Evolutionary conservation across 2,329 filamentous ascomycete genomes (phyloP).

Genomic region (Nemania bipapillata): DNA sequence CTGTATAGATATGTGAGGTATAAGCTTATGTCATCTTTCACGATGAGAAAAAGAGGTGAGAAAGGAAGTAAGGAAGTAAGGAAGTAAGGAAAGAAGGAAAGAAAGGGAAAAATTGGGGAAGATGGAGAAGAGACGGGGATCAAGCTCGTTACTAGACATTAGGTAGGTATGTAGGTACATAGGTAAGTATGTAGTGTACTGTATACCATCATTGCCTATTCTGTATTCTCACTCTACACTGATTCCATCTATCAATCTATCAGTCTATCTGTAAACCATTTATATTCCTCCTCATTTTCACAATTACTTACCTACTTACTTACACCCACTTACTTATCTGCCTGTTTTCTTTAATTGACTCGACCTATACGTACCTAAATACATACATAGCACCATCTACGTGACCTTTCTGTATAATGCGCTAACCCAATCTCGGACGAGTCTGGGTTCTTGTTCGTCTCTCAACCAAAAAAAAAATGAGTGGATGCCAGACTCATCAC

Average conservation of each 20-base stretch:
- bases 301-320: background rate
- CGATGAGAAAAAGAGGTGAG: background rate
- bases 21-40: conserved; percentile 40
- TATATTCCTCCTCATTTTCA: background rate
- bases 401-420: too few relatives aligned
- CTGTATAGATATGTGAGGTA: conserved; percentile 19
- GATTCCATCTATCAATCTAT: background rate
- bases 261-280: background rate
- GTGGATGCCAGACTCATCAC: background rate
- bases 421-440: conserved; percentile 27
- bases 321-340: background rate
- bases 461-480: background rate
- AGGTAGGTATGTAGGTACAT: too few relatives aligned
- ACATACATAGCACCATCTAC: too few relatives aligned
- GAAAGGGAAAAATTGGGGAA: conserved; percentile 14
- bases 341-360: too few relatives aligned
- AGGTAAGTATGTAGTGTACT: too few relatives aligned
- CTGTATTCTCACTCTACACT: background rate
- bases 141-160: too few relatives aligned
- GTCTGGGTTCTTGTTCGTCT: conserved; percentile 7
- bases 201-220: background rate
- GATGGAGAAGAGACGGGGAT: background rate
- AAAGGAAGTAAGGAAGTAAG: too few relatives aligned
- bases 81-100: background rate
- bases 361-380: too few relatives aligned